Evolutionary conservation across 495 filamentous ascomycete species (phyloP), one percentile per base, ranked within the genome.

Genomic region (Usnea hakonensis): DNA sequence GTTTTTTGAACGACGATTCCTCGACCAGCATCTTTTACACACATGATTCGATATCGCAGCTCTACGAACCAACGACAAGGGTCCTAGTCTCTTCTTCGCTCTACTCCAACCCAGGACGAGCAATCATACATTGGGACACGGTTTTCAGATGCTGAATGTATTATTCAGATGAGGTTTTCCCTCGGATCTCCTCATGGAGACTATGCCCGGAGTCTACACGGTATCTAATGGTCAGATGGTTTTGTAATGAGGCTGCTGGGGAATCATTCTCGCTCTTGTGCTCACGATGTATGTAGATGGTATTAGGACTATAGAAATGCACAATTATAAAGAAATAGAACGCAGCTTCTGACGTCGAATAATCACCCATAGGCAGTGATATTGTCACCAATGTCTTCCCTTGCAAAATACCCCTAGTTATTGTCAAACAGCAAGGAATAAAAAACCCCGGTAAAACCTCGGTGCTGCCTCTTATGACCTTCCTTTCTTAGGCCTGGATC

Each of bases 281-380:
- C 36, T 61, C 30, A 43, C 9, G 13, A 30, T 61, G 48, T 54
- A 55, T 61, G 59, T 61, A 61, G 59, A 61, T 55, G 59, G 50
- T 61, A 61, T 44, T 19, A 41, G 50, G 38, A 61, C 38, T 55
- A 61, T 61, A 61, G 59, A 61, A 55, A 54, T 55, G 59, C 46
- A 61, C 35, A 36, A 36, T 36, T 36, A 36, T 6, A 36, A 36
- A 36, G 11, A 36, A 11, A 36, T 30, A 52, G 28, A 32, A 50
- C 52, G 36, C 30, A 40, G 50, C 50, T 58, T 58, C 35, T 43
- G 19, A 13, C 0, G 48, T 32, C 21, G 21, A 11, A 28, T 50
- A 5, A n/a, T n/a, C n/a, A n/a, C 14, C 10, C 9, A 11, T 13
- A 13, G 9, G 0, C 36, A 38, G 36, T 38, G 9, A 2, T 11